Percentiles rank a stretch among this genome's conserved stretches.
These are phyloP conservation scores for Nannizziopsis barbatae DNA, from an alignment of 2,329 filamentous ascomycete species.

Conservation along the genomic window DNA sequence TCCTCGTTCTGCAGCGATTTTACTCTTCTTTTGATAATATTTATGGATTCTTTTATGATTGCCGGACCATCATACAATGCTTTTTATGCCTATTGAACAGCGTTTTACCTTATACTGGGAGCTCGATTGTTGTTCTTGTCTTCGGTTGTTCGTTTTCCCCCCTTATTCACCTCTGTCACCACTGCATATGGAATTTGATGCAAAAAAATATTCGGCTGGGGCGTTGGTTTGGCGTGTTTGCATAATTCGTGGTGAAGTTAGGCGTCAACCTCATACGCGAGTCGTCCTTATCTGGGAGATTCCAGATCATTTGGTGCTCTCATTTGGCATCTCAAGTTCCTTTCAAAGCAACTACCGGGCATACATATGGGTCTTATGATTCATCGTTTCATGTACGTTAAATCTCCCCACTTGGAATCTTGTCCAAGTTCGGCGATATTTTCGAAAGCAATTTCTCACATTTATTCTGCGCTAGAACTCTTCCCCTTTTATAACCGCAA, in stretches of 20 bases:
- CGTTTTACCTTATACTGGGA: slow-evolving; percentile 17
- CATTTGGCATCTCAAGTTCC: slow-evolving; percentile 25
- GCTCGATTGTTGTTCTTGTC: slow-evolving; percentile 16
- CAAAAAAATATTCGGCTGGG: slow-evolving; percentile 25
- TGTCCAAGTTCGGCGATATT: slow-evolving; percentile 32
- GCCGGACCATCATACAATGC: slow-evolving; percentile 14
- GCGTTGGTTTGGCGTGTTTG: slow-evolving; percentile 26
- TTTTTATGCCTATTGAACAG: slow-evolving; percentile 17
- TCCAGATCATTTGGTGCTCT: slow-evolving; percentile 16
- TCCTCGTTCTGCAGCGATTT: slow-evolving; percentile 13
- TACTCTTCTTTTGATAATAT: slow-evolving; percentile 17
- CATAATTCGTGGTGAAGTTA: slow-evolving; percentile 20
- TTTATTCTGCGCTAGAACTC: slow-evolving; percentile 31
- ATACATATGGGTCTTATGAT: slow-evolving; percentile 26
- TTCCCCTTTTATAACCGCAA: slow-evolving; percentile 17
- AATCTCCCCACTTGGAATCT: slow-evolving; percentile 37
- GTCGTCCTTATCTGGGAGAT: slow-evolving; percentile 26
- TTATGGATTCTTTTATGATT: slow-evolving; percentile 11
- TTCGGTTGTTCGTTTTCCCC: slow-evolving; percentile 21
- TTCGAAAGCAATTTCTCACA: slow-evolving; percentile 38
- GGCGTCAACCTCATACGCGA: slow-evolving; percentile 28
- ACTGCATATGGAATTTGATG: slow-evolving; percentile 28
- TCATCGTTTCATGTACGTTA: slow-evolving; percentile 38
- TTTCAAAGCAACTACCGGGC: slow-evolving; percentile 26
- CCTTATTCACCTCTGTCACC: slow-evolving; percentile 22